Conservation (phyloP, 2,329 filamentous ascomycete genomes). For the Colletotrichum gigasporum region DNA sequence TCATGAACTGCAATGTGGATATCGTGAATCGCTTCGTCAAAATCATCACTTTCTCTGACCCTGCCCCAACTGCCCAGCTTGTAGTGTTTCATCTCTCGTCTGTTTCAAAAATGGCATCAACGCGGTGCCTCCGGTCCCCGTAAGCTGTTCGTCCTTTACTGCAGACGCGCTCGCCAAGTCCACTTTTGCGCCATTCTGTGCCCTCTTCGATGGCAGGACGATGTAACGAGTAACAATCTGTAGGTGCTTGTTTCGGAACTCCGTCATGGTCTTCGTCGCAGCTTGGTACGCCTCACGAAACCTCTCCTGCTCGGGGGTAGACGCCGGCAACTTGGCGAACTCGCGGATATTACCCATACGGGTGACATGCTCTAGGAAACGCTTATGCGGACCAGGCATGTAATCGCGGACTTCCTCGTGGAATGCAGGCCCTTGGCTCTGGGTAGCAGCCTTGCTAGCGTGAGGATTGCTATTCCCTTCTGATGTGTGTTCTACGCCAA, state of each 20-base stretch:
- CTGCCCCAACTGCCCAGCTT: conserved; percentile 44
- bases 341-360: conserved; percentile 78
- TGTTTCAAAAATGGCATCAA: conserved; percentile 91
- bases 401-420: conserved; percentile 81
- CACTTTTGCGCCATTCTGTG: conserved; percentile 37
- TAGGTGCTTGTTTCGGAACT: conserved; percentile 86
- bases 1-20: conserved; percentile 9
- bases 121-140: conserved; percentile 87
- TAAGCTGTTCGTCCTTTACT: conserved; percentile 59
- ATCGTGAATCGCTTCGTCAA: background rate
- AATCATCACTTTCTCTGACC: background rate
- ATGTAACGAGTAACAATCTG: conserved; percentile 92
- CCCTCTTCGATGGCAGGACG: conserved; percentile 74
- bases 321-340: conserved; percentile 66
- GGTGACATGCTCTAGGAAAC: conserved; percentile 78
- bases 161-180: conserved; percentile 57
- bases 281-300: conserved; percentile 68
- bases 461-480: conserved; percentile 45
- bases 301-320: conserved; percentile 58
- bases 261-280: conserved; percentile 78
- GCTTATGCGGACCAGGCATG: conserved; percentile 87
- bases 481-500: conserved; percentile 80
- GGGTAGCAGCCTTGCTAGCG: conserved; percentile 27
- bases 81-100: conserved; percentile 81
- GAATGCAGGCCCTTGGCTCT: conserved; percentile 46